Evolutionary conservation across 305 asterid species (phyloP), one percentile per base, ranked within the genome.

Genomic region (Solanum hybrid): DNA sequence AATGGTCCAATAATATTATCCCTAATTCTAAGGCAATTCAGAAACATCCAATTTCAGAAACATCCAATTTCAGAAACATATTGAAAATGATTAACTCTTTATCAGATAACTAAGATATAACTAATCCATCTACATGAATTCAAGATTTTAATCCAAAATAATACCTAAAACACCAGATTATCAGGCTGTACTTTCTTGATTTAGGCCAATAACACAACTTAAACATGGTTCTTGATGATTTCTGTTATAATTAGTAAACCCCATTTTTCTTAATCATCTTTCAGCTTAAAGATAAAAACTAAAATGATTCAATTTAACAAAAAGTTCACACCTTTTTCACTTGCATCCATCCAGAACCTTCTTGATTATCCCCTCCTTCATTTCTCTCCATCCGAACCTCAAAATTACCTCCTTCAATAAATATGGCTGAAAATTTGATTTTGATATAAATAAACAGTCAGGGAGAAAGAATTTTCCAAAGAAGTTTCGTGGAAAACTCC

Each of bases 301-400:
- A 39, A 51, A 81, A 89, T 82, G 41, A 85, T 79, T 38, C 90
- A 51, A 85, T 80, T 36, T 78, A 88, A 84, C 90, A 27, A 88
- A 91, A 91, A 88, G 86, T 90, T 88, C 88, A 41, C 41, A 98
- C 99, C 98, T 98, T 98, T 95, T 97, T 98, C 45, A 98, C 99
- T 92, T 96, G 98, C 97, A 95, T 94, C 99, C 99, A 98, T 84
- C 99, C 99, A 91, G 99, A 96, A 76, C 98, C 95, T 89, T 95
- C 98, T 93, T 98, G 99, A 91, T 94, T 84, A 15, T 65, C 98
- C 83, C 92, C 95, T 79, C 93, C 97, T 89, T 93, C 95, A 91
- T 91, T 90, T 89, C 91, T 92, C 91, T 95, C 98, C 99, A 97
- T 96, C 87, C 84, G 77, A 90, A 86, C 70, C 85, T 89, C 89